Percentiles rank a stretch among this genome's conserved stretches.
Conservation (phyloP, 768 basidiomycete genomes). For the Fibroporia radiculosa region DNA sequence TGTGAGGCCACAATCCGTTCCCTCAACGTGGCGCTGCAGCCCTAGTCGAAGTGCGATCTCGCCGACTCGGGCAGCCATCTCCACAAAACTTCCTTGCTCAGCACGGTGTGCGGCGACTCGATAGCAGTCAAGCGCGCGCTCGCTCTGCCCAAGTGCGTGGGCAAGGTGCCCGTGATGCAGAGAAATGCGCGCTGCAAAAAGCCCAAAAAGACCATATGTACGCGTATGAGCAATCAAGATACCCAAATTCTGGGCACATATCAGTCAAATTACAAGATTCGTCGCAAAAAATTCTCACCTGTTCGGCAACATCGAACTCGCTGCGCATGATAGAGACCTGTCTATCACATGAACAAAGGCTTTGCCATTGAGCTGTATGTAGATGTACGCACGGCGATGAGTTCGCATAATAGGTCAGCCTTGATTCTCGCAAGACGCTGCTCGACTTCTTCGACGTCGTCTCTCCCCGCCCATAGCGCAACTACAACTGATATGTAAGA, state of each 20-base stretch:
- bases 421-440: constrained; percentile 50
- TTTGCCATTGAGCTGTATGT: background rate
- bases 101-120: constrained; percentile 48
- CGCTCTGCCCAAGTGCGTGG: constrained; percentile 49
- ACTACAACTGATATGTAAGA: constrained; percentile 28
- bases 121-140: constrained; percentile 56
- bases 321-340: constrained; percentile 62
- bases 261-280: background rate
- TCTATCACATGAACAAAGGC: background rate
- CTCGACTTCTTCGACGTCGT: constrained; percentile 43
- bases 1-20: constrained; percentile 14
- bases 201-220: constrained; percentile 43
- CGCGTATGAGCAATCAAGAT: constrained; percentile 56
- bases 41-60: constrained; percentile 46
- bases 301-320: constrained; percentile 58
- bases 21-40: constrained; percentile 16
- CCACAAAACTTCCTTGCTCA: constrained; percentile 31
- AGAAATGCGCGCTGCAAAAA: constrained; percentile 55
- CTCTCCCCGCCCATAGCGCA: constrained; percentile 44
- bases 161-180: constrained; percentile 69
- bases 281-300: constrained; percentile 29
- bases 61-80: constrained; percentile 43
- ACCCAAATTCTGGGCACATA: constrained; percentile 29
- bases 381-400: constrained; percentile 45
- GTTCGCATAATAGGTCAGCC: constrained; percentile 65